Conservation (phyloP, 306 rosid genomes). For the Sindora glabra region DNA sequence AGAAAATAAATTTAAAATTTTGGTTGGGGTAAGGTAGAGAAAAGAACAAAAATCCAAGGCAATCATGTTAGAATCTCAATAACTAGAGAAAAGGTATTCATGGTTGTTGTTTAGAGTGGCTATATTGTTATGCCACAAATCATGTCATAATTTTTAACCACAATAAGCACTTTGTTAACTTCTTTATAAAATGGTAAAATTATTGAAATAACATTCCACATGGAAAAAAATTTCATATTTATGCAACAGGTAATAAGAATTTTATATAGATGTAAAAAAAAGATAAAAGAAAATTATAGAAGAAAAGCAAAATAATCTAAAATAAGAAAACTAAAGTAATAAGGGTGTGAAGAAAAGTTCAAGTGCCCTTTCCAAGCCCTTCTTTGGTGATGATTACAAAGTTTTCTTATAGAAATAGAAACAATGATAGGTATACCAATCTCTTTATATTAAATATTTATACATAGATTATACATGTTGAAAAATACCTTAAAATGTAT, state of each 20-base stretch:
- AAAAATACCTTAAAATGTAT: neutral
- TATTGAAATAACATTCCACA: neutral
- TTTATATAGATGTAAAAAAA: slow-evolving; percentile 3
- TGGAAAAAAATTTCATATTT: neutral
- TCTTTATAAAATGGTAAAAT: neutral
- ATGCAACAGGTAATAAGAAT: neutral
- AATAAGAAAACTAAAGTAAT: slow-evolving; percentile 67
- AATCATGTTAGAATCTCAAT: neutral
- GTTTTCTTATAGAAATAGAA: slow-evolving; percentile 36
- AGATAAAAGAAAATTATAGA: neutral
- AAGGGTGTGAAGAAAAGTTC: slow-evolving; percentile 96
- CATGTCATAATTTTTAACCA: neutral
- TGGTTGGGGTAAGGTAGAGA: neutral
- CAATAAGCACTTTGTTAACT: too few species aligned
- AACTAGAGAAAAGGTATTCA: neutral
- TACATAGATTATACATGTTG: neutral
- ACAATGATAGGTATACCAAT: neutral
- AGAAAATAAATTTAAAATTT: neutral
- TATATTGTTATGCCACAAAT: slow-evolving; percentile 6
- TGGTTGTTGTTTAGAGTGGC: too few species aligned
- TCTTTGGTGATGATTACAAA: slow-evolving; percentile 55
- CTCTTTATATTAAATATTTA: neutral
- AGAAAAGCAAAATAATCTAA: neutral
- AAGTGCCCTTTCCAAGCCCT: slow-evolving; percentile 83
- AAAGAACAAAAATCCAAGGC: neutral